Percentiles rank a stretch among this genome's conserved stretches.
phyloP scores from a whole-genome alignment of 2,329 filamentous ascomycete genomes.

The Aulographum hederae region DNA sequence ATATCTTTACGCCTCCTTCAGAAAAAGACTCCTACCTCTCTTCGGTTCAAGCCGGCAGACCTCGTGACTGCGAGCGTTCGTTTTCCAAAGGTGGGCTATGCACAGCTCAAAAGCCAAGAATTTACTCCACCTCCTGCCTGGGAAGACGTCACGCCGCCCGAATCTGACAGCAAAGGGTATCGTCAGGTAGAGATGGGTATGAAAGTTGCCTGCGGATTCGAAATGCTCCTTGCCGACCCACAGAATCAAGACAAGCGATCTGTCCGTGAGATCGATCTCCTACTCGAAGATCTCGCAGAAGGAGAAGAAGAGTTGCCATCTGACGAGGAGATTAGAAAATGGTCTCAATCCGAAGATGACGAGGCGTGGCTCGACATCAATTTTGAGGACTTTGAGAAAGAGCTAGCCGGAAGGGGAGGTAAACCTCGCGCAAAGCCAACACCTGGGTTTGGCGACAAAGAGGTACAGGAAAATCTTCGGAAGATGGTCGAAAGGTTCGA shows the following conservation, averaged over 20 bases:
- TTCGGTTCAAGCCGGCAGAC: constrained; percentile 58
- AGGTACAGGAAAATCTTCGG: constrained; percentile 56
- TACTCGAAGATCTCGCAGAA: constrained; percentile 57
- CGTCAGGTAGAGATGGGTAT: constrained; percentile 51
- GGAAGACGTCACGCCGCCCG: constrained; percentile 20
- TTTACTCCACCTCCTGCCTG: constrained; percentile 48
- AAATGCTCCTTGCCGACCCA: constrained; percentile 59
- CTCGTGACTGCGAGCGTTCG: constrained; percentile 60
- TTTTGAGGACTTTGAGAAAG: constrained; percentile 72
- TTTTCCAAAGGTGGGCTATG: constrained; percentile 80
- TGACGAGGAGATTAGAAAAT: constrained; percentile 52
- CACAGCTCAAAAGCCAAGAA: constrained; percentile 73
- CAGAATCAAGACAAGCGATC: constrained; percentile 48
- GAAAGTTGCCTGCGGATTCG: constrained; percentile 79
- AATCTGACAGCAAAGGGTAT: constrained; percentile 15
- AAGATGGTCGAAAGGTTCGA: constrained; percentile 94
- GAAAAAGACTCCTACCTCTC: constrained; percentile 21
- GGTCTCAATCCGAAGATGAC: constrained; percentile 58
- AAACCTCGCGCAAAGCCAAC: constrained; percentile 10
- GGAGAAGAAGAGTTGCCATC: constrained; percentile 56
- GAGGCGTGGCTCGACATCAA: constrained; percentile 88
- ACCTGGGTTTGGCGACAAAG: constrained; percentile 38
- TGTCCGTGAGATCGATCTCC: constrained; percentile 56
- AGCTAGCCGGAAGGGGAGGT: constrained; percentile 38
- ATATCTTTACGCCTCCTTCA: constrained; percentile 52